Evolutionary conservation across 1,139 yeast species (phyloP).

Genomic region (Candida albicans): DNA sequence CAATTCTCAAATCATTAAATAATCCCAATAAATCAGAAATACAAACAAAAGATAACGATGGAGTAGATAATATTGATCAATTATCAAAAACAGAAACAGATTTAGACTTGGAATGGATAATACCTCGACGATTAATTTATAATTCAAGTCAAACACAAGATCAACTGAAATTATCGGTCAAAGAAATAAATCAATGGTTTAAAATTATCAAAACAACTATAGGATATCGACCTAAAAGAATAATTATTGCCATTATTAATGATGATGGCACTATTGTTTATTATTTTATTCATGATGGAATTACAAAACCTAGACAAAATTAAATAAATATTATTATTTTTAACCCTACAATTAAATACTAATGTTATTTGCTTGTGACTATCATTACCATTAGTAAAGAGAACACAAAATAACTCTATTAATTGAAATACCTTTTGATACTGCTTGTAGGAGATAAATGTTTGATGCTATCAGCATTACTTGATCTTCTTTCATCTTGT

Average conservation of each 20-base stretch:
- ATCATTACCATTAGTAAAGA: not conserved
- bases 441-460: not conserved
- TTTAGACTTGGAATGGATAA: slow-evolving; percentile 33
- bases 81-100: slow-evolving; percentile 11
- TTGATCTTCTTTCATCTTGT: too few relatives aligned
- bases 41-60: too few relatives aligned
- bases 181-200: slow-evolving; percentile 36
- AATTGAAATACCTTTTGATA: not conserved
- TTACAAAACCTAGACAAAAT: slow-evolving; percentile 58
- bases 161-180: slow-evolving; percentile 17
- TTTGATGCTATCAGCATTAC: too few relatives aligned
- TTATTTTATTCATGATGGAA: slow-evolving; percentile 62
- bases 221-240: slow-evolving; percentile 31
- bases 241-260: slow-evolving; percentile 58
- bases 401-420: not conserved
- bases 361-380: not conserved
- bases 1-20: too few relatives aligned
- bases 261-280: slow-evolving; percentile 69
- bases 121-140: slow-evolving; percentile 23
- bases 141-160: too few relatives aligned
- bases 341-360: too few relatives aligned
- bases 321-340: too few relatives aligned
- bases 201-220: not conserved
- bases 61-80: too few relatives aligned
- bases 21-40: too few relatives aligned